A percentile compares a stretch with the other conserved stretches of the same genome.
Evolutionary conservation across 208 protist species (phyloP).

Genomic region (Leishmania tropica): DNA sequence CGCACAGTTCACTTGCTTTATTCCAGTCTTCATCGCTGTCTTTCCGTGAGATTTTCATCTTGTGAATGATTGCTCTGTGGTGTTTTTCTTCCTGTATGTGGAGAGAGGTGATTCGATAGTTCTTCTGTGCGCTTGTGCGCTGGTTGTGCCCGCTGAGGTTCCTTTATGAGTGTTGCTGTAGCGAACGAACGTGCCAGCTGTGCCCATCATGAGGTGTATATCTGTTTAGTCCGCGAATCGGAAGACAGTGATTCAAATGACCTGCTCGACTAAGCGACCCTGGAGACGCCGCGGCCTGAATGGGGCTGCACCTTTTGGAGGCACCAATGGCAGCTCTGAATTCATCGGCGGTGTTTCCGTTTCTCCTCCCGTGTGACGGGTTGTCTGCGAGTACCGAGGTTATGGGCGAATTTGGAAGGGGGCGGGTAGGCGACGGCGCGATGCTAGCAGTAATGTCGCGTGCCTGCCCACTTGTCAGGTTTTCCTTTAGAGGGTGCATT

Average conservation of each 20-base stretch:
- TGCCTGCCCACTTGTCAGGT: not conserved
- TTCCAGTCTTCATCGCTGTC: not conserved
- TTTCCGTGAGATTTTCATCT: not conserved
- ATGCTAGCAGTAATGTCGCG: not conserved
- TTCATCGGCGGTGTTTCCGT: not conserved
- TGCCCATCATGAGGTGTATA: not conserved
- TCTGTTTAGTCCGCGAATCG: not conserved
- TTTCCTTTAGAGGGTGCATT: not conserved
- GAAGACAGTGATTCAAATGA: not conserved
- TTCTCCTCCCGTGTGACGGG: not conserved
- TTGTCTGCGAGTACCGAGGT: not conserved
- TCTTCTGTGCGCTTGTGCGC: not conserved
- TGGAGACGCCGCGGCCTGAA: not conserved
- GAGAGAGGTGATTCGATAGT: not conserved
- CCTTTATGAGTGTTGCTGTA: not conserved
- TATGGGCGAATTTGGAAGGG: not conserved
- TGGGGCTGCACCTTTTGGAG: not conserved
- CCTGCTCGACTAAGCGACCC: not conserved
- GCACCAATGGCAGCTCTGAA: not conserved
- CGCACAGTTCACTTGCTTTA: not conserved
- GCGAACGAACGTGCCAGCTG: not conserved
- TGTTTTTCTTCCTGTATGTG: not conserved
- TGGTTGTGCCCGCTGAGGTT: not conserved
- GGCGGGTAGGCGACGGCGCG: not conserved
- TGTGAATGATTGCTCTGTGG: not conserved